phyloP scores from a whole-genome alignment of 2,329 filamentous ascomycete species.

The Phyllosticta citrichinensis region DNA sequence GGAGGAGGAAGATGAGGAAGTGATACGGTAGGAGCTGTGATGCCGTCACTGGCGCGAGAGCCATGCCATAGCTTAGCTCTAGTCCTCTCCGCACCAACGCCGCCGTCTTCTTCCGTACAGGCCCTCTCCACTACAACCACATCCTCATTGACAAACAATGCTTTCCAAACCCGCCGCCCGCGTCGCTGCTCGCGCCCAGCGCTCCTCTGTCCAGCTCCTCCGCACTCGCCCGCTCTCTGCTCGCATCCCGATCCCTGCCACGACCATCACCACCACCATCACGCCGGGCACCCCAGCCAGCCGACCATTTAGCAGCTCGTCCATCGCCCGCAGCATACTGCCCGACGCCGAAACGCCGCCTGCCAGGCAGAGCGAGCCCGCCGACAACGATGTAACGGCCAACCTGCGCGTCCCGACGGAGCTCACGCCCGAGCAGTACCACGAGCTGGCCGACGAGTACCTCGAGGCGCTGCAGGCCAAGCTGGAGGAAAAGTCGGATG shows the following conservation, averaged over 20 bases:
- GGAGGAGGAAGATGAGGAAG: not conserved
- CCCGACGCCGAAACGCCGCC: conserved; percentile 33
- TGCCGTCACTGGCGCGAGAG: not conserved
- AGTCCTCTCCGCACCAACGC: not conserved
- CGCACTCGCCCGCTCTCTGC: not conserved
- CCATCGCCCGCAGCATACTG: conserved; percentile 28
- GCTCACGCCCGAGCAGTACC: conserved; percentile 62
- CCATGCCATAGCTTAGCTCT: not conserved
- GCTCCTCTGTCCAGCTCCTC: conserved; percentile 2
- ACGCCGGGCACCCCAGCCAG: not conserved
- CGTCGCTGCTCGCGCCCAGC: conserved; percentile 1
- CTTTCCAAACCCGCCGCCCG: not conserved
- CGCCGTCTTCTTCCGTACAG: not conserved
- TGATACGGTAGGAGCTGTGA: not conserved
- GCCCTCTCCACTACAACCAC: not conserved
- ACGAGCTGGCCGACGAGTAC: conserved; percentile 66
- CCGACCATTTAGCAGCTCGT: conserved; percentile 19
- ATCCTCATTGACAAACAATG: not conserved
- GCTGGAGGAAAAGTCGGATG: conserved; percentile 67
- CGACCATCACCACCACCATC: not conserved
- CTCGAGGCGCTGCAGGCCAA: conserved; percentile 51
- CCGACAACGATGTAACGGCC: conserved; percentile 24
- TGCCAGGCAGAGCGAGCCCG: conserved; percentile 25
- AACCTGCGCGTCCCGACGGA: conserved; percentile 43
- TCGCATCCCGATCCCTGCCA: not conserved